These are phyloP conservation scores for Pilatotrama ljubarskyi DNA, from an alignment of 768 basidiomycete genomes.

Conservation along the genomic window DNA sequence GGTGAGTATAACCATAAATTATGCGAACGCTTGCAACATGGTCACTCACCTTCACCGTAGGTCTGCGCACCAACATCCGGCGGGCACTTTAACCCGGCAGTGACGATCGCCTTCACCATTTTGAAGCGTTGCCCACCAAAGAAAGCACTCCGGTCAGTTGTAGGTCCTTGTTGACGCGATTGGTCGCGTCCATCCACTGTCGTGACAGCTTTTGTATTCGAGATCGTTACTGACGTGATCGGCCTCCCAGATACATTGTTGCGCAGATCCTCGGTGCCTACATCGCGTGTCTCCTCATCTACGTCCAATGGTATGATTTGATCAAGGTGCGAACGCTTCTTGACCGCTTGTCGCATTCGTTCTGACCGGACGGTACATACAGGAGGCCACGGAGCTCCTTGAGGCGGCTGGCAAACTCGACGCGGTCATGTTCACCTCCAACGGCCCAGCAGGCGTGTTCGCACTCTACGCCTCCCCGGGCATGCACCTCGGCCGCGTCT, in stretches of 20 bases:
- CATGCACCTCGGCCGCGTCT: conserved; percentile 43
- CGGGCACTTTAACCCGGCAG: conserved; percentile 52
- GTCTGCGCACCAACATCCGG: conserved; percentile 37
- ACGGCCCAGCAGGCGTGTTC: conserved; percentile 46
- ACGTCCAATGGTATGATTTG: conserved; percentile 57
- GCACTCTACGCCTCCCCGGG: conserved; percentile 49
- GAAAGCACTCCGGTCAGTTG: conserved; percentile 51
- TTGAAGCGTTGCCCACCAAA: conserved; percentile 54
- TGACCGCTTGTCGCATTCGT: no score
- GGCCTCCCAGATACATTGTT: conserved; percentile 38
- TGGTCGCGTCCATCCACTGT: neutral
- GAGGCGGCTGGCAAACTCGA: conserved; percentile 27
- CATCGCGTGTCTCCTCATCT: conserved; percentile 58
- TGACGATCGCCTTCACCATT: conserved; percentile 52
- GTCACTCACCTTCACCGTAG: neutral
- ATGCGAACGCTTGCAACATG: neutral
- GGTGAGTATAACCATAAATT: conserved; percentile 9
- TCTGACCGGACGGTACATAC: neutral
- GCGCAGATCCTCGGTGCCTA: conserved; percentile 68
- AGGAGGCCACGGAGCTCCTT: conserved; percentile 26
- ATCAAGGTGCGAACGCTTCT: conserved; percentile 38
- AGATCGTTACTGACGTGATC: neutral
- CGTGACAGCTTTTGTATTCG: neutral
- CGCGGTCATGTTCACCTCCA: conserved; percentile 31
- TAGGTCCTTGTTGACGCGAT: neutral